Evolutionary conservation across 768 basidiomycete species (phyloP), one percentile per base, ranked within the genome.

Genomic region (Tulasnella sp.): DNA sequence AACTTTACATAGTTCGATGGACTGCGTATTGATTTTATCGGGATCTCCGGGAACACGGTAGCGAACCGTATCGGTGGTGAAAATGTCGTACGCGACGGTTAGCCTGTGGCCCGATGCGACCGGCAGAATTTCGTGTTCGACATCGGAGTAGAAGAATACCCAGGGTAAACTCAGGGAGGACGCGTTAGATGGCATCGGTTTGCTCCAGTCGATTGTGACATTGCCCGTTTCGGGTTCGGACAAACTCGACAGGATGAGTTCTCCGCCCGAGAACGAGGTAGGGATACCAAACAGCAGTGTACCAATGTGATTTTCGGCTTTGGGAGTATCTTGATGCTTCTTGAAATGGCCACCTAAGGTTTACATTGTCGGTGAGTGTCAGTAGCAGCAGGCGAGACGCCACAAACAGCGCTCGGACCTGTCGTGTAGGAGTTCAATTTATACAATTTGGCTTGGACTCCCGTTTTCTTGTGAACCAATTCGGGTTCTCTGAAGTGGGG

Each of bases 241-340:
- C 8, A 71, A 77, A 44, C 86, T 84, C 16, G 85, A 85, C 0
- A 91, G 83, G 3, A 85, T 75, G 21, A 89, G 85, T 24, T 83
- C 82, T 3, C 89, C 89, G 1, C 89, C 89, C 78, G 87, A 84
- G 80, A 90, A 87, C 0, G 81, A 31, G 0, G 87, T 87, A 21
- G 89, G 89, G 74, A 89, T 86, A n/a, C 88, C 85, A 44, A 90
- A 81, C 0, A 90, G 87, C 12, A 91, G 85, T 1, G 89, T 89
- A 1, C 88, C 89, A 48, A 91, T 87, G 87, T 90, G 89, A 38
- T 82, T 81, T 10, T 85, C 84, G 10, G 84, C 82, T 10, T 87
- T 86, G 7, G 88, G 88, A 0, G 89, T 89, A 79, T 89, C 90
- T 58, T 87, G 85, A 81, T 89, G 89, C 0, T 87, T 56, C 81